These are phyloP conservation scores for Helenozyma baotianmanensis DNA, from an alignment of 805 yeast genomes.

Conservation along the genomic window DNA sequence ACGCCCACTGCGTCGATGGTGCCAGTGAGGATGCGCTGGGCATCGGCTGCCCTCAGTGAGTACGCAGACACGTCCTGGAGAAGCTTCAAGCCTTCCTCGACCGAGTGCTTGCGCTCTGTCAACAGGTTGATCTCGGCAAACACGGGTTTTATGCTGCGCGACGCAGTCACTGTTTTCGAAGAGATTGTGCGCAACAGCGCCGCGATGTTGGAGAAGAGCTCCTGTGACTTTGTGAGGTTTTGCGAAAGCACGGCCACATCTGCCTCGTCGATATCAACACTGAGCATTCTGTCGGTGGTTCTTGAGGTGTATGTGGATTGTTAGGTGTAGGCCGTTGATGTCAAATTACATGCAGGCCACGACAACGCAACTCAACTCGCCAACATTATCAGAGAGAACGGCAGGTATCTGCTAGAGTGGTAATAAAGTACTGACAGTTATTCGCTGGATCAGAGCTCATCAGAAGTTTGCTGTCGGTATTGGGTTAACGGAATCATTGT, in stretches of 20 bases:
- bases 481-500: too few relatives aligned
- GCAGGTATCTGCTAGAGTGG: too few relatives aligned
- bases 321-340: too few relatives aligned
- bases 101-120: slow-evolving; percentile 51
- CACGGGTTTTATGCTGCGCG: slow-evolving; percentile 66
- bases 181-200: slow-evolving; percentile 52
- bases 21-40: slow-evolving; percentile 31
- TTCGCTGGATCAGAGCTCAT: too few relatives aligned
- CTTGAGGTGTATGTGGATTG: too few relatives aligned
- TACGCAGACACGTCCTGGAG: slow-evolving; percentile 49
- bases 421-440: too few relatives aligned
- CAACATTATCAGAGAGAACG: too few relatives aligned
- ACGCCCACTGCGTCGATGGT: slow-evolving; percentile 40
- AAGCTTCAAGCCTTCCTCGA: slow-evolving; percentile 51
- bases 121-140: slow-evolving; percentile 56
- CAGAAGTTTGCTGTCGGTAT: too few relatives aligned
- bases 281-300: too few relatives aligned
- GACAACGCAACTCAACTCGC: too few relatives aligned
- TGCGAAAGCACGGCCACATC: slow-evolving; percentile 81
- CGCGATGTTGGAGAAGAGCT: slow-evolving; percentile 51
- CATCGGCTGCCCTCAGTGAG: slow-evolving; percentile 41
- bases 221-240: slow-evolving; percentile 55
- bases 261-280: slow-evolving; percentile 67
- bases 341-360: too few relatives aligned
- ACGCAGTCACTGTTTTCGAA: slow-evolving; percentile 50